Evolutionary conservation across 495 filamentous ascomycete genomes (phyloP), one percentile per base, ranked within the genome.

Genomic region (Jackrogersella minutella): DNA sequence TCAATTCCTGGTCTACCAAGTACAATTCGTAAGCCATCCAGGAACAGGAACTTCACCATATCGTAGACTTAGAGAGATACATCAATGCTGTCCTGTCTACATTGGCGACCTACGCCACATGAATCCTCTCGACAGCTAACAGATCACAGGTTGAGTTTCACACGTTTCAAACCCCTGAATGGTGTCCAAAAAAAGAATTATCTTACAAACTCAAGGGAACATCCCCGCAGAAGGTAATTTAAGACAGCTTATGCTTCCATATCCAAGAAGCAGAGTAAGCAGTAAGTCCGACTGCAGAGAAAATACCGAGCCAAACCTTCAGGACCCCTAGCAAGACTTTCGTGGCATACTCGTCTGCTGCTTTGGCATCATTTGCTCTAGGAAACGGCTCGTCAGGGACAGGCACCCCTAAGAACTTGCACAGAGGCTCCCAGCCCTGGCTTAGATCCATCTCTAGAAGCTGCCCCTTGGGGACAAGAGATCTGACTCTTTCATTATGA

Each of bases 381-480:
- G 81, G 80, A 33, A 84, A 84, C 1, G 73, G 72, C 8, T 76
- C 68, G 50, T 69, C 73, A 0, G 80, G 80, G n/a, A 78, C 41
- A 5, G 78, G 74, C 39, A 74, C 76, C 0, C 73, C 78, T 11
- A 82, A 56, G 31, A 78, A 79, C 44, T 72, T 34, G 55, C 81
- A 82, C 11, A 84, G 46, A 7, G 79, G 78, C 53, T 57, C 76
- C 79, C 80, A 84, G 1, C 81, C 81, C 22, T 77, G 72, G 37
- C 62, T 73, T 1, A 81, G 57, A 11, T 79, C 69, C 58, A 76
- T 79, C 57, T 82, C 73, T 36, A 84, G 50, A 58, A 82, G 59
- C 21, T 71, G 71, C 2, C 73, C 78, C 51, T 74, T 70, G 0
- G 80, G 80, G 5, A 79, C 75, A 7, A 78, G 56, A 8, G 73